Conservation (phyloP, 225 moss, liverwort and hornwort species). For the Lunularia cruciata region DNA sequence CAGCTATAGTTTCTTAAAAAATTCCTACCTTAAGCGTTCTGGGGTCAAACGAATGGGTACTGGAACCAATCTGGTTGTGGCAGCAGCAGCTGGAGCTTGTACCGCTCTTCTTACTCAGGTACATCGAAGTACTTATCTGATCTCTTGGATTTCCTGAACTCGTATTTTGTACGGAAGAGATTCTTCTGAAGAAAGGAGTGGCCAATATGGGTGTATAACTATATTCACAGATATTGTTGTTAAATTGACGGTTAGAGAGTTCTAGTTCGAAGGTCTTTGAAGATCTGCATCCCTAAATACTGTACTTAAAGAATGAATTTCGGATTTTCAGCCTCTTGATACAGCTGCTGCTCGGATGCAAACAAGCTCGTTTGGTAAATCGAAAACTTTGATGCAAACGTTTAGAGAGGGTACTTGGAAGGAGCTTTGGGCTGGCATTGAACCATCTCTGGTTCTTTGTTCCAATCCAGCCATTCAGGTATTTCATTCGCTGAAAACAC, state of each 20-base stretch:
- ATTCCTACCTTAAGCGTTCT: slow-evolving; percentile 57
- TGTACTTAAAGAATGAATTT: neutral
- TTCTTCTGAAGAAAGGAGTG: too few relatives aligned
- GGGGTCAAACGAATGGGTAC: slow-evolving; percentile 75
- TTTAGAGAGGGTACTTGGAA: slow-evolving; percentile 60
- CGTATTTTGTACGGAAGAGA: too few relatives aligned
- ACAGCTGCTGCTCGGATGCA: slow-evolving; percentile 93
- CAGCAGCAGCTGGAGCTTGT: slow-evolving; percentile 87
- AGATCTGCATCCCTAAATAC: too few relatives aligned
- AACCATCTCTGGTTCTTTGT: slow-evolving; percentile 76
- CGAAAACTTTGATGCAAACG: slow-evolving; percentile 65
- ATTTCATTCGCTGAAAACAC: too few relatives aligned
- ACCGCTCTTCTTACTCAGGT: slow-evolving; percentile 85
- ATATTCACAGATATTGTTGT: too few relatives aligned
- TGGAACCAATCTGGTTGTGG: slow-evolving; percentile 78
- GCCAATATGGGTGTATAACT: too few relatives aligned
- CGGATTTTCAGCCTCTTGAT: slow-evolving; percentile 68
- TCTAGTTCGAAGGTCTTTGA: too few relatives aligned
- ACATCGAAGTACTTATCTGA: too few relatives aligned
- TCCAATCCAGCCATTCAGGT: slow-evolving; percentile 99
- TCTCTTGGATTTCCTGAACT: too few relatives aligned
- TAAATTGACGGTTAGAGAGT: too few relatives aligned
- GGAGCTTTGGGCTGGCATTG: slow-evolving; percentile 83
- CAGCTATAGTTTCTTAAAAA: slow-evolving; percentile 84
- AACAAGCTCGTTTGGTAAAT: slow-evolving; percentile 88